Evolutionary conservation across 257 asterid genomes (phyloP).

Genomic region (Rubia yunnanensis): DNA sequence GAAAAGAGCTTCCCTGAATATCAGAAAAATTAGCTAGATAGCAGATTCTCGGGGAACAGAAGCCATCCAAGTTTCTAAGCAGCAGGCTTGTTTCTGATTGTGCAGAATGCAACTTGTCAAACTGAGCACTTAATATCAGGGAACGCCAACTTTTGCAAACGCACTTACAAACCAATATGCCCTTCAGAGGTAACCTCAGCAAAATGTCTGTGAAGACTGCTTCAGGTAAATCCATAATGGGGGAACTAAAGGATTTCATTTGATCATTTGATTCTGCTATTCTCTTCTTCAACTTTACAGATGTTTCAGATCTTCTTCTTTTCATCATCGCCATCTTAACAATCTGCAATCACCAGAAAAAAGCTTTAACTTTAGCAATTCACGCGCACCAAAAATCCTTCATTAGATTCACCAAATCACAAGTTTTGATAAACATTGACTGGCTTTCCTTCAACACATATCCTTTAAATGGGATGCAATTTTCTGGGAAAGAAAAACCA

Average conservation of each 20-base stretch:
- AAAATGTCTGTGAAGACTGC: not conserved
- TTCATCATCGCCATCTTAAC: not conserved
- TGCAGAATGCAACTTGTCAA: slow-evolving; percentile 8
- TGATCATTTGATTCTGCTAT: not conserved
- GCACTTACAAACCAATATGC: slow-evolving; percentile 6
- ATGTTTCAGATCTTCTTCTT: not conserved
- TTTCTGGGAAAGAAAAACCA: too few relatives aligned
- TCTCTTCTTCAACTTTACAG: not conserved
- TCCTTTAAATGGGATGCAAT: too few relatives aligned
- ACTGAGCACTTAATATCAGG: slow-evolving; percentile 1
- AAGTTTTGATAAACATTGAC: too few relatives aligned
- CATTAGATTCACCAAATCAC: not conserved
- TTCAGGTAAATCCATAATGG: slow-evolving; percentile 5
- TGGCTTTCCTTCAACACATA: too few relatives aligned
- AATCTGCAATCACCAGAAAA: not conserved
- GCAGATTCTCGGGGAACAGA: not conserved
- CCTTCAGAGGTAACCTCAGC: slow-evolving; percentile 6
- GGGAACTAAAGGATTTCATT: not conserved
- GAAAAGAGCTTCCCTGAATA: not conserved
- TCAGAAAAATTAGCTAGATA: slow-evolving; percentile 3
- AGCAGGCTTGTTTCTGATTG: not conserved
- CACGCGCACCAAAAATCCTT: too few relatives aligned
- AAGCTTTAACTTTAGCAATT: not conserved
- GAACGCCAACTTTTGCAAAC: slow-evolving; percentile 5
- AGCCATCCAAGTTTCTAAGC: not conserved